These are phyloP conservation scores for Vishniacozyma victoriae DNA, from an alignment of 768 basidiomycete species.

Conservation along the genomic window DNA sequence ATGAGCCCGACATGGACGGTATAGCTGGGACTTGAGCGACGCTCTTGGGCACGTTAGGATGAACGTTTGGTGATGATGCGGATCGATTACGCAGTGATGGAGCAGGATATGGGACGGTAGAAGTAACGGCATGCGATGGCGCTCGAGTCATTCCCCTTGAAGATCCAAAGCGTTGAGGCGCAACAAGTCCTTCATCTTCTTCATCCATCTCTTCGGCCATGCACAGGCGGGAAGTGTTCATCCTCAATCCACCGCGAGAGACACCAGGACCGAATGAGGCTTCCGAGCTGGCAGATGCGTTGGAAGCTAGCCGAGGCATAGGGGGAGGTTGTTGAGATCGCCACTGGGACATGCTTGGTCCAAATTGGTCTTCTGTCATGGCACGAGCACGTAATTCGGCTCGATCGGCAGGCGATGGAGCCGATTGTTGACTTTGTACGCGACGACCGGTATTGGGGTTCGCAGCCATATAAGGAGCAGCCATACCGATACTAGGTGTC, in stretches of 20 bases:
- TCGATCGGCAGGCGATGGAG: conserved; percentile 57
- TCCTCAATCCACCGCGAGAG: neutral
- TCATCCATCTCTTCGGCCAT: conserved; percentile 32
- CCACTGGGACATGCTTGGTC: conserved; percentile 63
- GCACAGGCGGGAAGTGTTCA: conserved; percentile 8
- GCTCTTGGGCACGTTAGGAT: conserved; percentile 40
- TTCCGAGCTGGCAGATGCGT: conserved; percentile 33
- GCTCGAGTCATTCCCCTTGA: conserved; percentile 28
- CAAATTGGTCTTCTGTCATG: conserved; percentile 64
- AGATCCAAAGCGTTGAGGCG: conserved; percentile 8
- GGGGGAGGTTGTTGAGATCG: conserved; percentile 50
- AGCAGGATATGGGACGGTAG: conserved; percentile 20
- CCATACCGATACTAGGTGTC: conserved; percentile 25
- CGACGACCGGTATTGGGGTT: conserved; percentile 65
- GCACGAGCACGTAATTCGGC: conserved; percentile 56
- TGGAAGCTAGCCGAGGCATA: conserved; percentile 39
- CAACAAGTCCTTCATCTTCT: conserved; percentile 3
- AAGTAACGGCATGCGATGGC: conserved; percentile 25
- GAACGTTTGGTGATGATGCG: conserved; percentile 49
- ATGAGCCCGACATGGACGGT: neutral
- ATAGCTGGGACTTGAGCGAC: conserved; percentile 9
- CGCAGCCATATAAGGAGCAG: conserved; percentile 55
- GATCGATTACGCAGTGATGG: conserved; percentile 47
- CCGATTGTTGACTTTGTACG: conserved; percentile 54
- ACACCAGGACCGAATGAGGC: conserved; percentile 26